Conservation (phyloP, 257 asterid species). For the Solanum verrucosum region DNA sequence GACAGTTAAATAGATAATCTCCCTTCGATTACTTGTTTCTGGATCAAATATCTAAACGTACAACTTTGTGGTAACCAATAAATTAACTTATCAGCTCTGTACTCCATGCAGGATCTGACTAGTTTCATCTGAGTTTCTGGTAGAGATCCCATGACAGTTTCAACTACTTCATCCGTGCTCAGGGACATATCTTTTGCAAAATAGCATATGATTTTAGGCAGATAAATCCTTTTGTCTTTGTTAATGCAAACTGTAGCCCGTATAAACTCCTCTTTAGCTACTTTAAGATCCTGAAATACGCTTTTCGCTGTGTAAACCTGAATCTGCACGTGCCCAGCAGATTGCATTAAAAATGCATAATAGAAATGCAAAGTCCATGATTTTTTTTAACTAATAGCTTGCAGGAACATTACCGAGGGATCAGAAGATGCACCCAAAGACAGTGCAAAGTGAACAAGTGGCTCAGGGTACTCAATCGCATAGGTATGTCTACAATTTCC, state of each 20-base stretch:
- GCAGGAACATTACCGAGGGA: constrained; percentile 48
- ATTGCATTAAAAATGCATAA: not conserved
- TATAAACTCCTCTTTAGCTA: constrained; percentile 72
- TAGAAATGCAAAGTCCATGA: not conserved
- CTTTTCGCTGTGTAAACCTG: constrained; percentile 50
- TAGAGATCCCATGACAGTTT: constrained; percentile 40
- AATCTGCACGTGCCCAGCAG: constrained; percentile 33
- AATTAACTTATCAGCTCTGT: constrained; percentile 46
- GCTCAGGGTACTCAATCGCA: constrained; percentile 80
- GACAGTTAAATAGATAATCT: constrained; percentile 17
- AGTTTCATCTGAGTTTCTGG: constrained; percentile 45
- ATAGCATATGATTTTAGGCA: constrained; percentile 52
- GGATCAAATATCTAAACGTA: constrained; percentile 65
- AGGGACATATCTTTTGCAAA: constrained; percentile 77
- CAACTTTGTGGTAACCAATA: constrained; percentile 65
- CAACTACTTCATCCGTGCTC: constrained; percentile 38
- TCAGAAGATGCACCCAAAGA: constrained; percentile 74
- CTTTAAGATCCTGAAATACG: constrained; percentile 57
- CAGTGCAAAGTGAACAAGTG: constrained; percentile 84
- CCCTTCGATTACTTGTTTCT: constrained; percentile 32
- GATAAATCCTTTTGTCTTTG: constrained; percentile 51
- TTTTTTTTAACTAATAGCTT: not conserved
- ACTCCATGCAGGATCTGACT: constrained; percentile 19
- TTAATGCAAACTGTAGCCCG: constrained; percentile 43
- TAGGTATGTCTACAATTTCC: constrained; percentile 42